Conservation (phyloP, 2,329 filamentous ascomycete species). For the Helotiales sp. region DNA sequence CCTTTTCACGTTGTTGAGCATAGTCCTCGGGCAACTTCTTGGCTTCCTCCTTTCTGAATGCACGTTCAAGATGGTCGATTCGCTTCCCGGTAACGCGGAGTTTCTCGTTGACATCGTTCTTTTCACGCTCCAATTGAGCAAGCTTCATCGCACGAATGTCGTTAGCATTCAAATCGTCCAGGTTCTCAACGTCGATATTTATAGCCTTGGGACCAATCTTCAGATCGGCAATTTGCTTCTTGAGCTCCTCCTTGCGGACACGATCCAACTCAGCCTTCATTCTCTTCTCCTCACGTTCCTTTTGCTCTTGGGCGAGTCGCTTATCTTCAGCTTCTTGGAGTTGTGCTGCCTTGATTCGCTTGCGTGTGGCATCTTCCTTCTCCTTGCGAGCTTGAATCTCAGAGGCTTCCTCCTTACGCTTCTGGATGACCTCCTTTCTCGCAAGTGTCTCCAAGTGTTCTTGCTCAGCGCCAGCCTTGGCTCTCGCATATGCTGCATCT, state of each 20-base stretch:
- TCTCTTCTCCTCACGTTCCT: constrained; percentile 83
- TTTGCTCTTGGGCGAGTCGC: constrained; percentile 88
- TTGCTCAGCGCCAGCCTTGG: constrained; percentile 84
- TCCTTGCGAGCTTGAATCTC: constrained; percentile 85
- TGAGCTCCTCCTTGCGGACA: constrained; percentile 88
- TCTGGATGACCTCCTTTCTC: constrained; percentile 88
- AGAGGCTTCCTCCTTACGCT: constrained; percentile 94
- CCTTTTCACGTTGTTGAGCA: constrained; percentile 74
- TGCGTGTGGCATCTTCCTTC: constrained; percentile 87
- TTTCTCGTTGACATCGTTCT: constrained; percentile 91
- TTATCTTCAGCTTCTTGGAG: constrained; percentile 87
- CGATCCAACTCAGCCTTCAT: constrained; percentile 85
- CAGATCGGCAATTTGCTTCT: constrained; percentile 88
- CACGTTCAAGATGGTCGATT: constrained; percentile 94
- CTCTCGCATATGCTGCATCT: constrained; percentile 75
- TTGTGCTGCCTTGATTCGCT: constrained; percentile 82
- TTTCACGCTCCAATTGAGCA: constrained; percentile 93
- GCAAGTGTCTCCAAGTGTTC: constrained; percentile 85
- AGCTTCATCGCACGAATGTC: constrained; percentile 93
- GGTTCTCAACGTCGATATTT: constrained; percentile 75
- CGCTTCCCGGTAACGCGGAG: constrained; percentile 91
- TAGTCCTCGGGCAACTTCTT: constrained; percentile 91
- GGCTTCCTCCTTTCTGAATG: constrained; percentile 90
- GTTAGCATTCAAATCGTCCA: constrained; percentile 85
- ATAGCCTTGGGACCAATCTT: constrained; percentile 80